These are phyloP conservation scores for Hymenoscyphus albidus DNA, from an alignment of 2,329 filamentous ascomycete genomes.

Conservation along the genomic window DNA sequence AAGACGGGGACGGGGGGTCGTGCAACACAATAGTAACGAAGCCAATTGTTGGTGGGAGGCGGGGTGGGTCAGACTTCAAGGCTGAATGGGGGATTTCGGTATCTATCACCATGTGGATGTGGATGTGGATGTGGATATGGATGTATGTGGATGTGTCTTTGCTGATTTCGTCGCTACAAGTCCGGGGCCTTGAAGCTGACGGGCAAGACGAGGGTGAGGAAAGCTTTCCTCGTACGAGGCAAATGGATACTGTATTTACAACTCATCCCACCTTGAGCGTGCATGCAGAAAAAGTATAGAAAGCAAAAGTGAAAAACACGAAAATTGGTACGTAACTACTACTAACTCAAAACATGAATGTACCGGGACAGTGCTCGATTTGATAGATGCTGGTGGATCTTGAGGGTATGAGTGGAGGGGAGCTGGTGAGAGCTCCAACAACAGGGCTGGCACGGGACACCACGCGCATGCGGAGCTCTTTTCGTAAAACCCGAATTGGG, in stretches of 20 bases:
- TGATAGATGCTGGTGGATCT: neutral
- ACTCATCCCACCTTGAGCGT: neutral
- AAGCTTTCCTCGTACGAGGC: neutral
- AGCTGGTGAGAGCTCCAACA: neutral
- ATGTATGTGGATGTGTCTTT: neutral
- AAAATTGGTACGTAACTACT: neutral
- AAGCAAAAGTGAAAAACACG: neutral
- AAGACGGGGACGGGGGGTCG: neutral
- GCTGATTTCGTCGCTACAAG: neutral
- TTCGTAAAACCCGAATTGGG: neutral
- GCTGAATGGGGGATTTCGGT: conserved; percentile 5
- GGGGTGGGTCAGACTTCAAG: conserved; percentile 4
- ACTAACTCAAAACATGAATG: neutral
- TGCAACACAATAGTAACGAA: neutral
- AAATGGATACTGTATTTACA: neutral
- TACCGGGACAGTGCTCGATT: neutral
- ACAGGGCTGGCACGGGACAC: neutral
- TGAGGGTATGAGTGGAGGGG: neutral
- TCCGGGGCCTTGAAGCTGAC: neutral
- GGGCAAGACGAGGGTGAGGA: neutral
- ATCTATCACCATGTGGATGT: neutral
- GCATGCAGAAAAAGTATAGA: neutral
- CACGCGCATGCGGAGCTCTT: neutral
- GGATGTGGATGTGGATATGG: neutral
- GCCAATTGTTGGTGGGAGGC: neutral